A percentile compares a stretch with the other conserved stretches of the same genome.
These are phyloP conservation scores for Pueraria montana DNA, from an alignment of 306 rosid genomes.

Conservation along the genomic window DNA sequence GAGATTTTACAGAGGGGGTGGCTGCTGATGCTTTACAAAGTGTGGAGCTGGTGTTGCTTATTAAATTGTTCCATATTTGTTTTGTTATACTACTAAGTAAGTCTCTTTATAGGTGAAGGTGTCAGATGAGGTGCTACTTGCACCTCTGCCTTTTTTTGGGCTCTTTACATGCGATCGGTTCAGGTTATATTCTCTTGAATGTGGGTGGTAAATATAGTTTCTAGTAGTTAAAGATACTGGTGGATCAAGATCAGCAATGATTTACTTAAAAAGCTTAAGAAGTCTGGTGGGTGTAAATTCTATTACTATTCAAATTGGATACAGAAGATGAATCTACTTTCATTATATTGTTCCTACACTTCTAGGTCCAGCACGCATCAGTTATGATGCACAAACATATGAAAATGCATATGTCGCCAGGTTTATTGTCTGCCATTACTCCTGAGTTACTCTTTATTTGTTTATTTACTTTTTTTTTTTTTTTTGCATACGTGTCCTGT, in stretches of 20 bases:
- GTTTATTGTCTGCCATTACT: not conserved
- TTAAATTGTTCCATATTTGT: constrained; percentile 54
- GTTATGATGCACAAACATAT: constrained; percentile 14
- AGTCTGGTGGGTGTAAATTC: constrained; percentile 54
- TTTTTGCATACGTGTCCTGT: not conserved
- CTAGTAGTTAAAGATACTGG: constrained; percentile 38
- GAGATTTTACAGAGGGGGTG: constrained; percentile 46
- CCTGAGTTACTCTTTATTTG: not conserved
- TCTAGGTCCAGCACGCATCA: not conserved
- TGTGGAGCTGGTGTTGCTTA: constrained; percentile 62
- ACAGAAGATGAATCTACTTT: constrained; percentile 46
- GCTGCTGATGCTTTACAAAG: constrained; percentile 50
- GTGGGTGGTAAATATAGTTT: constrained; percentile 62
- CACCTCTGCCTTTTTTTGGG: constrained; percentile 57
- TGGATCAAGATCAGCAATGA: constrained; percentile 42
- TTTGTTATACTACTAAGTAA: constrained; percentile 56
- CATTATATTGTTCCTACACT: constrained; percentile 14
- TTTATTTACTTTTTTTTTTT: not conserved
- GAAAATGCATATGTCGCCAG: not conserved
- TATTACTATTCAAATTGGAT: constrained; percentile 52
- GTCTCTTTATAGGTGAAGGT: constrained; percentile 60
- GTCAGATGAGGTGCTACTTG: constrained; percentile 56
- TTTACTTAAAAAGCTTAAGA: constrained; percentile 41
- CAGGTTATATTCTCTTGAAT: constrained; percentile 54
- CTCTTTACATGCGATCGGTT: constrained; percentile 48